Percentiles rank a stretch among this genome's conserved stretches.
Conservation (phyloP, 108 stramenopile species). For the Stephanodiscus minutulus region DNA sequence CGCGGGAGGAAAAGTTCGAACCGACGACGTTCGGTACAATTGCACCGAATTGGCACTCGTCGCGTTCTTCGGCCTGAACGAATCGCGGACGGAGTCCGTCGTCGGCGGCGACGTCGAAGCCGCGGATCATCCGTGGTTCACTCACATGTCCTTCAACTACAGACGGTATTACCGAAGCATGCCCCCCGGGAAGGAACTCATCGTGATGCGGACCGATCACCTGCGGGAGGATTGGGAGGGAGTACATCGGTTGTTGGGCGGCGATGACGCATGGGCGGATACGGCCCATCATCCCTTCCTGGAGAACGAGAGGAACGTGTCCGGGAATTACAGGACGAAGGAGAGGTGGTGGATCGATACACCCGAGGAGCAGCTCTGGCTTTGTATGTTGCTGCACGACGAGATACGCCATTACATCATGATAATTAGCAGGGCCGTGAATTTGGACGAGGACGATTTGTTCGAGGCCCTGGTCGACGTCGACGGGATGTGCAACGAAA, state of each 20-base stretch:
- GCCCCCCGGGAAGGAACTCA: conserved; percentile 32
- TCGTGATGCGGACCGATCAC: conserved; percentile 48
- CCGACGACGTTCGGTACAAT: background rate
- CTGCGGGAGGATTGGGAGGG: conserved; percentile 39
- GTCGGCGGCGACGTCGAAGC: background rate
- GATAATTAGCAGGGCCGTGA: conserved; percentile 25
- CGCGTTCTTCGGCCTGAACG: conserved; percentile 17
- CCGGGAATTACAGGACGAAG: background rate
- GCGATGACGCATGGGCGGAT: background rate
- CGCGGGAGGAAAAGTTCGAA: background rate
- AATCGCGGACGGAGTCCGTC: background rate
- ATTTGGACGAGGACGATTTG: conserved; percentile 21
- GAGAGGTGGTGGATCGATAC: conserved; percentile 6
- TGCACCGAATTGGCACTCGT: conserved; percentile 14
- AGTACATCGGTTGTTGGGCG: conserved; percentile 2
- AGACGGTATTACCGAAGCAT: conserved; percentile 22
- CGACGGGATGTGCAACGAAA: conserved; percentile 12
- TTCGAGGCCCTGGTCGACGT: conserved; percentile 13
- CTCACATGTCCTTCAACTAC: conserved; percentile 22
- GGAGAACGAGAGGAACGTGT: conserved; percentile 21
- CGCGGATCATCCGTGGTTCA: conserved; percentile 17
- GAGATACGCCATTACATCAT: conserved; percentile 24
- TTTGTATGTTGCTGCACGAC: conserved; percentile 16
- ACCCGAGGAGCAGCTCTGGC: conserved; percentile 8
- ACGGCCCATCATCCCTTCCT: conserved; percentile 15